Conservation (phyloP, 768 basidiomycete genomes). For the Lactifluus echinatus region DNA sequence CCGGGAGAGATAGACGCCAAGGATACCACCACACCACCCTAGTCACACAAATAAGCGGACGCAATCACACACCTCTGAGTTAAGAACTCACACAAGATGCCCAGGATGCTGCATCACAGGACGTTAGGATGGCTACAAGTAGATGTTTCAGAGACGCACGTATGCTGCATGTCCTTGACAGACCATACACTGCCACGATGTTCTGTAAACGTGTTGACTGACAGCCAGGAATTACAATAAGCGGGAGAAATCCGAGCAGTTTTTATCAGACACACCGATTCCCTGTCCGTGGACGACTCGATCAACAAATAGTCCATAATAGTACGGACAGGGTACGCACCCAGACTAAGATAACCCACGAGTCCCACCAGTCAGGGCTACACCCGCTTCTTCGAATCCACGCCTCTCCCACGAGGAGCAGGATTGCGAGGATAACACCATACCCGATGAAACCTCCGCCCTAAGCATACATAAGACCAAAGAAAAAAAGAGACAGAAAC, state of each 20-base stretch:
- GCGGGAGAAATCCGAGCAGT: neutral
- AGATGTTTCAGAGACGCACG: constrained; percentile 39
- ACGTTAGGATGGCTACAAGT: constrained; percentile 1
- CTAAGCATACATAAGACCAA: constrained; percentile 22
- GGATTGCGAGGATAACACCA: constrained; percentile 68
- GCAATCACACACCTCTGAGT: neutral
- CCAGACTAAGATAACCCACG: constrained; percentile 53
- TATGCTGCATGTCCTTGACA: constrained; percentile 93
- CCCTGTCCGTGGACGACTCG: constrained; percentile 11
- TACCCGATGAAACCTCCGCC: constrained; percentile 89
- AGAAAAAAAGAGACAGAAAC: neutral
- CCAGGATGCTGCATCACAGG: constrained; percentile 46
- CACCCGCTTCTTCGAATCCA: constrained; percentile 66
- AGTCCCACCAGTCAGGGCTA: constrained; percentile 84
- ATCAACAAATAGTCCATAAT: neutral
- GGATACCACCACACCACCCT: constrained; percentile 92
- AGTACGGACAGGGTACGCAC: constrained; percentile 29
- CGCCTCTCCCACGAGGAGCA: constrained; percentile 66
- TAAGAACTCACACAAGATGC: constrained; percentile 51
- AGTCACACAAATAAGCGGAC: neutral
- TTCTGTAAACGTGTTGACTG: constrained; percentile 89
- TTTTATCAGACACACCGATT: constrained; percentile 14
- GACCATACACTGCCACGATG: constrained; percentile 78
- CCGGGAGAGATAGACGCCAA: constrained; percentile 76
- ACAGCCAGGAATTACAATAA: neutral